Evolutionary conservation across 805 yeast genomes (phyloP), one percentile per base, ranked within the genome.

Genomic region (Myxozyma neglecta): DNA sequence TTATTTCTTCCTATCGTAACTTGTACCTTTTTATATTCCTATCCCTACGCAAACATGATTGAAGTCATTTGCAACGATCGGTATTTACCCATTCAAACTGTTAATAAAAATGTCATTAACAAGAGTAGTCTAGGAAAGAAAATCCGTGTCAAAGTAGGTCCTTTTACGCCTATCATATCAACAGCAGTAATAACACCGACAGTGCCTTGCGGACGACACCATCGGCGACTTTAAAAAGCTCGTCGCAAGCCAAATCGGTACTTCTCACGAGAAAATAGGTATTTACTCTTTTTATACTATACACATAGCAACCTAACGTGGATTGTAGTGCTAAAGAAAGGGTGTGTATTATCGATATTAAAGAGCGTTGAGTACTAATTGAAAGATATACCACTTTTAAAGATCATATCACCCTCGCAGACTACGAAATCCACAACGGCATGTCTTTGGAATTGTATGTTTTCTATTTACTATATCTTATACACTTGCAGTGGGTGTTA

Each of bases 341-440:
- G 97, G 71, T 68, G 53, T 9, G 48, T 45, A 14, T 8, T 20
- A 8, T 11, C 13, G 5, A 11, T 32, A n/a, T 48, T 6, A 47
- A 16, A 35, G 32, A 29, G 6, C 1, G 49, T 18, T 24, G 6
- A 11, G 37, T 20, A 29, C 46, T 51, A 4, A 43, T n/a, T 43
- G 4, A 13, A 34, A 68, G 70, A 1, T 86, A 90, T 70, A 87
- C 84, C 67, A 83, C 89, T 0, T 85, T 84, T 73, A 94, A 94
- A 72, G 94, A 93, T 70, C 97, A 92, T 72, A 93, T 93, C 58
- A 81, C 92, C 0, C 78, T 93, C 49, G 97, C 88, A n/a, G 99
- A 93, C 74, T 93, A 94, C 72, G 99, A 93, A 73, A 85, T 93
- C 18, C 96, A 91, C 71, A 87, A 91, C 73, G 96, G 96, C 9